A percentile compares a stretch with the other conserved stretches of the same genome.
phyloP scores from a whole-genome alignment of 1,284 basidiomycete species.

The Cutaneotrichosporon sp. region DNA sequence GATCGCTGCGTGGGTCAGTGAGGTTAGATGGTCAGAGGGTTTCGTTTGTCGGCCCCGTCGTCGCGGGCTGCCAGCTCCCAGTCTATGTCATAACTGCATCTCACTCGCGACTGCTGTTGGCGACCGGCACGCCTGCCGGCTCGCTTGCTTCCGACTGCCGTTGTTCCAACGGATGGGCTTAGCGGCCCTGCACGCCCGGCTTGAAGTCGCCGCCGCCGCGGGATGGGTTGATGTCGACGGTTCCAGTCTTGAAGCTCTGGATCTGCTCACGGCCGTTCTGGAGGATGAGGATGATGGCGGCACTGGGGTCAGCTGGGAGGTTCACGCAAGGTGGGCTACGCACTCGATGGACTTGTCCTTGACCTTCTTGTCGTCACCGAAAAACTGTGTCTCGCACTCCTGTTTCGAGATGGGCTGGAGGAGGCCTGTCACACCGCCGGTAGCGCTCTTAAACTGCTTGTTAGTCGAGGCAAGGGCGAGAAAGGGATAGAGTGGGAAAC shows the following conservation, averaged over 20 bases:
- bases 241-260: conserved; percentile 24
- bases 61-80: neutral
- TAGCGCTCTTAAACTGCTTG: conserved; percentile 36
- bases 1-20: no score
- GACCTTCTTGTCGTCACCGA: conserved; percentile 43
- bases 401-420: conserved; percentile 41
- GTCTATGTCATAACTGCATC: conserved; percentile 1
- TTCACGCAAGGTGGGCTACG: conserved; percentile 16
- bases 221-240: conserved; percentile 38
- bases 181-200: conserved; percentile 4
- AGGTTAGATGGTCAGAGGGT: no score
- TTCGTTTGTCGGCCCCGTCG: no score
- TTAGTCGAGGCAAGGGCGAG: conserved; percentile 5
- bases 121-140: neutral
- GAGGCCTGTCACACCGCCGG: conserved; percentile 40
- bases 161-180: neutral
- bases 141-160: neutral
- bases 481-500: no score
- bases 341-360: conserved; percentile 46
- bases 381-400: conserved; percentile 44
- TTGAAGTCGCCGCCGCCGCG: conserved; percentile 31
- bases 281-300: conserved; percentile 43
- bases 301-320: conserved; percentile 26
- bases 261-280: conserved; percentile 35
- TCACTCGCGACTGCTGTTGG: neutral